Evolutionary conservation across 805 yeast species (phyloP), one percentile per base, ranked within the genome.

Genomic region (Novakomyces olei): DNA sequence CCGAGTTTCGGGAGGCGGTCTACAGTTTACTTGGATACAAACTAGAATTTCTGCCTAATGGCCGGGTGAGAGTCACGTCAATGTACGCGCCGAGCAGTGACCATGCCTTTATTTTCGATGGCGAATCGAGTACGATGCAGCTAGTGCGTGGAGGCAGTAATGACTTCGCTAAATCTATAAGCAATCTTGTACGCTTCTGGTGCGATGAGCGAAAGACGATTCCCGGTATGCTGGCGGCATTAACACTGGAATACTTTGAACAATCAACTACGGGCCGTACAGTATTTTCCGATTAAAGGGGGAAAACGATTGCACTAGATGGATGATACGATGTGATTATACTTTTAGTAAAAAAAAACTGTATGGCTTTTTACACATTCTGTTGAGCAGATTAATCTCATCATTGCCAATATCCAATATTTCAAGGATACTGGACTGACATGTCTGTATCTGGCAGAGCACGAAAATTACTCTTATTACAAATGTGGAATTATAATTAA

Each of bases 211-310:
- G 69, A 40, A 64, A 63, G 19, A 79, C 76, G 41, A 65, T 78
- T 10, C 76, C 88, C 0, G 74, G 91, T 40, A 73, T 80, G 41
- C 53, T 80, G 34, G 71, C 83, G 36, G 79, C 83, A 1, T 52
- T 80, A 38, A 76, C 69, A 27, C 53, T 80, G 34, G 72, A 67
- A 45, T 48, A 79, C 10, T 72, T 66, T 53, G 75, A 73, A 32
- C 47, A 49, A 38, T n/a, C n/a, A n/a, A n/a, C n/a, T n/a, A n/a
- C n/a, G n/a, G n/a, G n/a, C n/a, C n/a, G n/a, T n/a, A n/a, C n/a
- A n/a, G n/a, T n/a, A n/a, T n/a, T n/a, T n/a, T n/a, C n/a, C n/a
- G n/a, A n/a, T n/a, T n/a, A n/a, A n/a, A n/a, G n/a, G n/a, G n/a
- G n/a, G n/a, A n/a, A n/a, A n/a, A n/a, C n/a, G n/a, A n/a, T n/a